Conservation (phyloP, 1,284 basidiomycete genomes). For the Leccinum pachyderme region DNA sequence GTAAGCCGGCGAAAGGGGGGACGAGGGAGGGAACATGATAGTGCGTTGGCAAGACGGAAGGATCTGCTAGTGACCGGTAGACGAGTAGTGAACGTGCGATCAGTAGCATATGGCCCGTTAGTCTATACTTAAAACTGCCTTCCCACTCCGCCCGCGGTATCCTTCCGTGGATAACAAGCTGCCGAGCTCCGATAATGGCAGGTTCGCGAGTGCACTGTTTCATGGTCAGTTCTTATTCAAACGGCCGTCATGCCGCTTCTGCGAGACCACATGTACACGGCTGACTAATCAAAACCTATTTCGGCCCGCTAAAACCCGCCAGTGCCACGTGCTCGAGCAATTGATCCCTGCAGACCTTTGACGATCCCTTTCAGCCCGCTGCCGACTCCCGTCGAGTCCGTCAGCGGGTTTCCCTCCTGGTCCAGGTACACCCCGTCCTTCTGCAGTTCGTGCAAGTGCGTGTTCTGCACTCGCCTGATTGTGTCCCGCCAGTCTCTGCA, state of each 20-base stretch:
- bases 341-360: slow-evolving; percentile 35
- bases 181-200: neutral
- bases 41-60: slow-evolving; percentile 19
- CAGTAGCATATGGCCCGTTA: slow-evolving; percentile 27
- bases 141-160: slow-evolving; percentile 32
- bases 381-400: slow-evolving; percentile 34
- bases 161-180: neutral
- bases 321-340: slow-evolving; percentile 34
- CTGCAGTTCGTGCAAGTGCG: slow-evolving; percentile 58
- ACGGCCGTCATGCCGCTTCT: neutral
- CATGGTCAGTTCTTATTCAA: neutral
- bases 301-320: slow-evolving; percentile 30
- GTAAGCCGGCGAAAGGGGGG: slow-evolving; percentile 40
- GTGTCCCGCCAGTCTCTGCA: slow-evolving; percentile 65
- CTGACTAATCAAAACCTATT: slow-evolving; percentile 17
- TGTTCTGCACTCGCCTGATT: slow-evolving; percentile 69
- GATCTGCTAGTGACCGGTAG: neutral
- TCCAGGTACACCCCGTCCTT: slow-evolving; percentile 72
- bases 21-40: slow-evolving; percentile 42
- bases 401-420: slow-evolving; percentile 43
- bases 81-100: slow-evolving; percentile 26
- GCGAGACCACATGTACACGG: slow-evolving; percentile 11
- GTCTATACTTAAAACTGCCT: slow-evolving; percentile 36
- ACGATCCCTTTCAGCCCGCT: slow-evolving; percentile 30
- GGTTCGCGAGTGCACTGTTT: neutral